Conservation (phyloP, 306 rosid genomes). For the Medicago ruthenica region DNA sequence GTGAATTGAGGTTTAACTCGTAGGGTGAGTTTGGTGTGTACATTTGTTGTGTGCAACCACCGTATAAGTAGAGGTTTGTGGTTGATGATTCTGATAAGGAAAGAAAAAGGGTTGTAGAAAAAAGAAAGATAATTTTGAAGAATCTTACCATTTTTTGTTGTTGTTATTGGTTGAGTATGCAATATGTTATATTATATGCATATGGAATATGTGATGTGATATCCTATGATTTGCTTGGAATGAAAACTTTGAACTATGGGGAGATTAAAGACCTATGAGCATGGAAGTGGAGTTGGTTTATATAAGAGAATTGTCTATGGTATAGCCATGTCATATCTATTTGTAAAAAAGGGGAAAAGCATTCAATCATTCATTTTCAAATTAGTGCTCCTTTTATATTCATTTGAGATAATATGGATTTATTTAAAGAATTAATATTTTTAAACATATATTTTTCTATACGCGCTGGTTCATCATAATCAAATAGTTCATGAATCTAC, state of each 20-base stretch:
- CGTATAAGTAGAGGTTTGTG: constrained; percentile 58
- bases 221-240: neutral
- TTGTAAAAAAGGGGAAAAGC: constrained; percentile 13
- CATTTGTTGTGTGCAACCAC: constrained; percentile 76
- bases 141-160: constrained; percentile 23
- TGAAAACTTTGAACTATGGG: constrained; percentile 16
- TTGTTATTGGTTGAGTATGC: neutral
- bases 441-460: too few species aligned
- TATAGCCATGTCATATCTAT: neutral
- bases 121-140: neutral
- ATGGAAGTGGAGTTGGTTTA: constrained; percentile 43
- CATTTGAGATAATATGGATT: too few species aligned
- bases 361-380: constrained; percentile 21
- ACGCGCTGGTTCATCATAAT: too few species aligned
- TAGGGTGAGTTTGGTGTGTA: constrained; percentile 70
- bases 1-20: constrained; percentile 72
- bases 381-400: neutral
- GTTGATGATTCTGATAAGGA: constrained; percentile 41
- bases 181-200: neutral
- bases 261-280: constrained; percentile 28
- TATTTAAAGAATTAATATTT: too few species aligned
- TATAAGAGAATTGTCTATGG: constrained; percentile 20
- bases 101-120: constrained; percentile 5
- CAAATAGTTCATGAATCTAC: too few species aligned
- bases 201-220: neutral